These are phyloP conservation scores for Penstemon davidsonii DNA, from an alignment of 257 asterid genomes.

Conservation along the genomic window DNA sequence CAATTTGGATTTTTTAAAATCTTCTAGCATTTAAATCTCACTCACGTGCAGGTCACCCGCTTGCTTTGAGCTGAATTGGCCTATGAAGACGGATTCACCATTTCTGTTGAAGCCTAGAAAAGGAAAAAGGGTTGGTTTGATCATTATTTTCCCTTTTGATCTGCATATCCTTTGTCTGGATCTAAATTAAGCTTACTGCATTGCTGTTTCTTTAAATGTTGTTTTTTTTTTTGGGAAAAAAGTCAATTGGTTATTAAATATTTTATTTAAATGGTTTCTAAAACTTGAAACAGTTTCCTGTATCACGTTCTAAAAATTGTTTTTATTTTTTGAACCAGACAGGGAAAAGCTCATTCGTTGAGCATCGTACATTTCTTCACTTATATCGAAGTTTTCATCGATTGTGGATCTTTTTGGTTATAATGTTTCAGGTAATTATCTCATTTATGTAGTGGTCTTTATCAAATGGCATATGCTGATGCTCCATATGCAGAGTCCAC, in stretches of 20 bases:
- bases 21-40: conserved; percentile 16
- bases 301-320: background rate
- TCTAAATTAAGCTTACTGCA: background rate
- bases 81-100: conserved; percentile 64
- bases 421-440: conserved; percentile 88
- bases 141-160: conserved; percentile 17
- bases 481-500: conserved; percentile 15
- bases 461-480: conserved; percentile 19
- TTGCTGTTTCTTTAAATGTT: background rate
- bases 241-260: background rate
- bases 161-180: conserved; percentile 4
- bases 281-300: background rate
- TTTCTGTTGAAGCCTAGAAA: conserved; percentile 61
- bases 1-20: conserved; percentile 7
- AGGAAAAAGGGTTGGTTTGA: conserved; percentile 78
- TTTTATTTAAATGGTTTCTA: conserved; percentile 8
- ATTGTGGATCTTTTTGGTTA: conserved; percentile 83
- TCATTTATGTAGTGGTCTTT: conserved; percentile 10
- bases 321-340: conserved; percentile 47
- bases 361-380: conserved; percentile 95
- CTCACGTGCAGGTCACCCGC: conserved; percentile 72
- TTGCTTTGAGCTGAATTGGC: conserved; percentile 91
- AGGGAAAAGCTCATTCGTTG: conserved; percentile 92
- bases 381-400: conserved; percentile 97
- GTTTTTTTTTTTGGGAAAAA: too few relatives aligned